Conservation (phyloP, 371 early-diverging fungal species). For the Haplosporangium sp. region DNA sequence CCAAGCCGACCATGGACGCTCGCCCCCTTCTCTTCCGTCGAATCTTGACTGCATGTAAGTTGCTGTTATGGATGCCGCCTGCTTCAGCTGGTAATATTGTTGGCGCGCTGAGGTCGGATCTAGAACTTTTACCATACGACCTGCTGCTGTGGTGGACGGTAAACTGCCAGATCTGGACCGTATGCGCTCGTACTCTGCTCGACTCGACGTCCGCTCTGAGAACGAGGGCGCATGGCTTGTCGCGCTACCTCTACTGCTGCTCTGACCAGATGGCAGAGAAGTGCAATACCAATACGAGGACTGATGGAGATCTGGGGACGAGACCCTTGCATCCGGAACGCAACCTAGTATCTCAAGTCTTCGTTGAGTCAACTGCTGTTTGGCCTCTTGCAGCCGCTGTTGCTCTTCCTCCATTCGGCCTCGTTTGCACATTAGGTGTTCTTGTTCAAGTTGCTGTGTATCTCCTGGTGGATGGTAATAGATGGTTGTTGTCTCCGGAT, state of each 20-base stretch:
- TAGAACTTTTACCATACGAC: too few relatives aligned
- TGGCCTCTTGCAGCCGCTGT: background rate
- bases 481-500: conserved; percentile 20
- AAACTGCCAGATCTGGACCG: conserved; percentile 4
- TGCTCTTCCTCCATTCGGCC: background rate
- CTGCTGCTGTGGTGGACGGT: background rate
- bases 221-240: too few relatives aligned
- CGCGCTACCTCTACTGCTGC: background rate
- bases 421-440: too few relatives aligned
- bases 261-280: too few relatives aligned
- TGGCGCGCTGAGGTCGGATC: background rate
- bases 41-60: background rate
- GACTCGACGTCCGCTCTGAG: background rate
- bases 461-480: conserved; percentile 22
- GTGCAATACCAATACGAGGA: background rate
- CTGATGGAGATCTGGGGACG: background rate
- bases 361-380: background rate
- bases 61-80: background rate
- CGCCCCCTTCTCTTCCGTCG: background rate
- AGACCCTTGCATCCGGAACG: background rate
- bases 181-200: background rate
- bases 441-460: too few relatives aligned
- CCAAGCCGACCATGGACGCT: background rate
- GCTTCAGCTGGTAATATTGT: background rate
- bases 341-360: background rate